A percentile compares a stretch with the other conserved stretches of the same genome.
Evolutionary conservation across 2,329 filamentous ascomycete genomes (phyloP).

Genomic region (Sphaerulina musiva): DNA sequence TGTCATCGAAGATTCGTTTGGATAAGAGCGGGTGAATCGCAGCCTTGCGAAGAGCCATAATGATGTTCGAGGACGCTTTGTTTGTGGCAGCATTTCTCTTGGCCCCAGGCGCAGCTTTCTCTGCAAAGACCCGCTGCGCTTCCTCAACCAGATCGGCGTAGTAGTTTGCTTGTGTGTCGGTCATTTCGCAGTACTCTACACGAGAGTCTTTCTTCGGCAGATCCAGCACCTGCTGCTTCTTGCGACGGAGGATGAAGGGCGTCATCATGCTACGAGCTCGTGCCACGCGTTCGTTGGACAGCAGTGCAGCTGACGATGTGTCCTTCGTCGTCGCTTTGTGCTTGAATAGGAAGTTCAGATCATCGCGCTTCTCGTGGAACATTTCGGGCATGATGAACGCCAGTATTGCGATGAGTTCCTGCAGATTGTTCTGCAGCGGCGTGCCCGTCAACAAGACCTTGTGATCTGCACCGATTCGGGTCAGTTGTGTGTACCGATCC

Average conservation of each 20-base stretch:
- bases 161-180: constrained; percentile 61
- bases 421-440: constrained; percentile 87
- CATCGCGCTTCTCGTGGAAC: constrained; percentile 69
- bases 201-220: constrained; percentile 72
- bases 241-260: constrained; percentile 87
- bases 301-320: constrained; percentile 66
- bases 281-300: constrained; percentile 80
- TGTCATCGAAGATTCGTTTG: constrained; percentile 70
- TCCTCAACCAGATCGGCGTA: constrained; percentile 65
- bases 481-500: constrained; percentile 70
- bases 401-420: constrained; percentile 82
- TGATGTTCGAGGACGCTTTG: constrained; percentile 34
- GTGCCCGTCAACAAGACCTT: constrained; percentile 84
- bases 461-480: constrained; percentile 72
- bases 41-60: constrained; percentile 88
- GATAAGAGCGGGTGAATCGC: constrained; percentile 88
- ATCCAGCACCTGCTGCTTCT: constrained; percentile 80
- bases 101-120: constrained; percentile 48
- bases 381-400: constrained; percentile 88
- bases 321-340: constrained; percentile 82
- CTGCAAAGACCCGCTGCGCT: constrained; percentile 54
- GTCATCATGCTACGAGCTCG: constrained; percentile 87
- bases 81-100: constrained; percentile 44
- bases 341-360: constrained; percentile 82
- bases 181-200: constrained; percentile 76